Conservation (phyloP, 768 basidiomycete genomes). For the Rhizopogon vesiculosus region DNA sequence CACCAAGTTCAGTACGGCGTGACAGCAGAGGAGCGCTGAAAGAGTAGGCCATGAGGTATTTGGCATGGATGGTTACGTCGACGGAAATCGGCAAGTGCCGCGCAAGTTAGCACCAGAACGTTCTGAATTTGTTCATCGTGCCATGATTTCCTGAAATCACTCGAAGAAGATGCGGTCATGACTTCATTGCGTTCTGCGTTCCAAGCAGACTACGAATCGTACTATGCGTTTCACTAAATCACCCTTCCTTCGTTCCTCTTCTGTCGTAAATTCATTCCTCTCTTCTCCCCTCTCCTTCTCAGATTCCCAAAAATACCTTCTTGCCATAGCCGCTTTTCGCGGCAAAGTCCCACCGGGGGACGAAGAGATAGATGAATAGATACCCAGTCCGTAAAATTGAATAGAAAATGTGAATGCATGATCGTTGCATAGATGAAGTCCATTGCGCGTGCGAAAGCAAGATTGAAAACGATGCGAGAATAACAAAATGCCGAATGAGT, state of each 20-base stretch:
- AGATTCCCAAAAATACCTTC: constrained; percentile 7
- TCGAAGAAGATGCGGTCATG: constrained; percentile 18
- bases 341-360: constrained; percentile 23
- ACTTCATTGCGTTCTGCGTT: constrained; percentile 42
- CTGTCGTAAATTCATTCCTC: constrained; percentile 8
- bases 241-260: constrained; percentile 5
- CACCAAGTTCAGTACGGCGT: neutral
- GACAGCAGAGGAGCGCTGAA: neutral
- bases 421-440: constrained; percentile 11
- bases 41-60: neutral
- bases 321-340: neutral
- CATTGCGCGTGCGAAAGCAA: constrained; percentile 19
- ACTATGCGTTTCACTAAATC: constrained; percentile 17
- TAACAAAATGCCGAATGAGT: constrained; percentile 22
- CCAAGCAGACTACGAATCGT: constrained; percentile 8
- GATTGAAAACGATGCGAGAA: constrained; percentile 13
- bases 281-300: constrained; percentile 5
- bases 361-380: constrained; percentile 24
- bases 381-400: constrained; percentile 14
- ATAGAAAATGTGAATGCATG: constrained; percentile 21
- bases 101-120: neutral
- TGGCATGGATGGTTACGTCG: neutral
- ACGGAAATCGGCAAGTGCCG: neutral
- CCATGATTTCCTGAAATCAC: neutral
- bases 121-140: too few species aligned